Conservation (phyloP, 805 yeast species). For the Hagleromyces aurorensis region DNA sequence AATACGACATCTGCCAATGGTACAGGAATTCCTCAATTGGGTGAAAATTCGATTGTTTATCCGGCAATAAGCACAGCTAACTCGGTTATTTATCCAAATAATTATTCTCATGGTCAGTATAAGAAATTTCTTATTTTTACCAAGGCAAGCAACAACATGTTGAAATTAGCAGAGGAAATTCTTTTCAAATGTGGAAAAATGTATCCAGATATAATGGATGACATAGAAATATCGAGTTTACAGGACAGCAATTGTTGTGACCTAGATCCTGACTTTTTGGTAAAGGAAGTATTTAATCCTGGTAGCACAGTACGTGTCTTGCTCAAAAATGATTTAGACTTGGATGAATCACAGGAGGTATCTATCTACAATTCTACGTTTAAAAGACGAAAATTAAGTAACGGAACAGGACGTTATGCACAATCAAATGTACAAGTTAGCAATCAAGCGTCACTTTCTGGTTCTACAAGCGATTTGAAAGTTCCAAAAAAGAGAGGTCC, state of each 20-base stretch:
- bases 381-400: slow-evolving; percentile 22
- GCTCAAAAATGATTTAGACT: slow-evolving; percentile 34
- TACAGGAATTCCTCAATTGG: slow-evolving; percentile 8
- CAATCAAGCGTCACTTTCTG: slow-evolving; percentile 5
- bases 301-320: slow-evolving; percentile 42
- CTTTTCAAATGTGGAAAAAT: slow-evolving; percentile 47
- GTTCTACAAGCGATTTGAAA: slow-evolving; percentile 9
- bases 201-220: slow-evolving; percentile 52
- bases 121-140: slow-evolving; percentile 63
- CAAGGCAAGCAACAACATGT: slow-evolving; percentile 38
- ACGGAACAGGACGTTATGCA: slow-evolving; percentile 10
- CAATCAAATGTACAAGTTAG: slow-evolving; percentile 4
- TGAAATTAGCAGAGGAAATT: slow-evolving; percentile 46
- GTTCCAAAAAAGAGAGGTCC: slow-evolving; percentile 21
- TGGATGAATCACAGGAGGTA: slow-evolving; percentile 17
- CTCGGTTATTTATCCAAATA: slow-evolving; percentile 24
- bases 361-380: slow-evolving; percentile 20
- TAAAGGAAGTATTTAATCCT: slow-evolving; percentile 54
- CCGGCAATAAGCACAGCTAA: slow-evolving; percentile 34
- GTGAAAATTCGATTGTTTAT: slow-evolving; percentile 9
- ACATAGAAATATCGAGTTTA: slow-evolving; percentile 46
- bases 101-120: slow-evolving; percentile 23
- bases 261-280: slow-evolving; percentile 67
- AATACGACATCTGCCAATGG: slow-evolving; percentile 11
- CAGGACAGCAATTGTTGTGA: slow-evolving; percentile 68